phyloP scores from a whole-genome alignment of 345 rosid species.

The Corchorus olitorius region DNA sequence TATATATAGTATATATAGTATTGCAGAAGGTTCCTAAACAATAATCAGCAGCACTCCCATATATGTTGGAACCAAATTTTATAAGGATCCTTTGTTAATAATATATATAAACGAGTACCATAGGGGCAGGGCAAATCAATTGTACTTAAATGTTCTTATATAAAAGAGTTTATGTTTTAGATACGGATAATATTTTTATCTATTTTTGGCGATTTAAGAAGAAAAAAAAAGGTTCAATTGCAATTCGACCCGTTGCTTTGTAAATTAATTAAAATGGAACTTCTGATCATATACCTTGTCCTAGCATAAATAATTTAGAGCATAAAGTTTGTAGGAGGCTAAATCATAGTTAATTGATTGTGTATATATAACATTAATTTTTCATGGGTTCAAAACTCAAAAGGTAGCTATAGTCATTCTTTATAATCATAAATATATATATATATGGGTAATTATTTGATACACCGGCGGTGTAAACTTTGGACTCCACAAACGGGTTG shows the following conservation, averaged over 20 bases:
- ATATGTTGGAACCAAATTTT: slow-evolving; percentile 33
- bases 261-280: neutral
- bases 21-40: slow-evolving; percentile 20
- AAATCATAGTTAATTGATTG: neutral
- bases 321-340: neutral
- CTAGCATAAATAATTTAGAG: neutral
- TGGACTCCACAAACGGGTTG: too few relatives aligned
- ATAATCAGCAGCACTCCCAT: slow-evolving; percentile 36
- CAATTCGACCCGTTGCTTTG: neutral
- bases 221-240: slow-evolving; percentile 1
- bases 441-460: too few relatives aligned
- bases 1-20: too few relatives aligned
- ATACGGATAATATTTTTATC: slow-evolving; percentile 22
- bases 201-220: neutral
- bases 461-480: too few relatives aligned
- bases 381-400: neutral
- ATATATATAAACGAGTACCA: neutral
- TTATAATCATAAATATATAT: too few relatives aligned
- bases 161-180: slow-evolving; percentile 7
- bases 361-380: neutral
- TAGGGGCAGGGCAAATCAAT: neutral
- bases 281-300: neutral
- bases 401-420: neutral
- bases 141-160: slow-evolving; percentile 18
- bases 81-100: slow-evolving; percentile 5